Conservation (phyloP, 2,329 filamentous ascomycete genomes). For the Colletotrichum viniferum region DNA sequence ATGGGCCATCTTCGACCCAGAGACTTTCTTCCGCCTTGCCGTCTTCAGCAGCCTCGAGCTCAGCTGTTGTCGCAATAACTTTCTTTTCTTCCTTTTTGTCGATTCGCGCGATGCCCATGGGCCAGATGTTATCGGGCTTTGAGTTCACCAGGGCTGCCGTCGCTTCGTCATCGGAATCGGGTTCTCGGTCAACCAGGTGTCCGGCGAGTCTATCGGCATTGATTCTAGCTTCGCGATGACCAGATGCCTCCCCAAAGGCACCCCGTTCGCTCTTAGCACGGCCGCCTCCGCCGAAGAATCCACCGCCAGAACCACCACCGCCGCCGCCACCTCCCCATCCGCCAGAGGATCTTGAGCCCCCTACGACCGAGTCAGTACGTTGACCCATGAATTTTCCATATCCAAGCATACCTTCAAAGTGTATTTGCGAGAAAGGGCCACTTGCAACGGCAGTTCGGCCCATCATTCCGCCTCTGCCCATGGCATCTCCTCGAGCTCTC, state of each 20-base stretch:
- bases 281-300: constrained; percentile 27
- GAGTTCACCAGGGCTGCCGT: constrained; percentile 20
- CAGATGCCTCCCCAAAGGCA: constrained; percentile 41
- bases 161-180: constrained; percentile 25
- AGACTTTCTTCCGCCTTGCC: constrained; percentile 51
- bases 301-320: constrained; percentile 29
- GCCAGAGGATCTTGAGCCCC: constrained; percentile 21
- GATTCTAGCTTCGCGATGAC: constrained; percentile 50
- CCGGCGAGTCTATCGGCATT: constrained; percentile 61
- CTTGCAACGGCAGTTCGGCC: constrained; percentile 39
- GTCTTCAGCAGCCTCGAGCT: constrained; percentile 59
- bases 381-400: too few species aligned
- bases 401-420: constrained; percentile 14
- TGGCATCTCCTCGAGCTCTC: constrained; percentile 47
- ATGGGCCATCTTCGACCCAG: constrained; percentile 43
- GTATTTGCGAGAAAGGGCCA: constrained; percentile 39
- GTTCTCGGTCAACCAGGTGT: constrained; percentile 36
- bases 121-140: constrained; percentile 39
- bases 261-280: constrained; percentile 37
- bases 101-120: constrained; percentile 60
- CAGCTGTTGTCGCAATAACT: constrained; percentile 60
- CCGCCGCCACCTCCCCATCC: constrained; percentile 17
- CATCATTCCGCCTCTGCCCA: constrained; percentile 45
- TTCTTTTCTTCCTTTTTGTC: constrained; percentile 60
- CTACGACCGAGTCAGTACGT: not conserved